These are phyloP conservation scores for Daphne laureola DNA, from an alignment of 441 rosid species.

Conservation along the genomic window DNA sequence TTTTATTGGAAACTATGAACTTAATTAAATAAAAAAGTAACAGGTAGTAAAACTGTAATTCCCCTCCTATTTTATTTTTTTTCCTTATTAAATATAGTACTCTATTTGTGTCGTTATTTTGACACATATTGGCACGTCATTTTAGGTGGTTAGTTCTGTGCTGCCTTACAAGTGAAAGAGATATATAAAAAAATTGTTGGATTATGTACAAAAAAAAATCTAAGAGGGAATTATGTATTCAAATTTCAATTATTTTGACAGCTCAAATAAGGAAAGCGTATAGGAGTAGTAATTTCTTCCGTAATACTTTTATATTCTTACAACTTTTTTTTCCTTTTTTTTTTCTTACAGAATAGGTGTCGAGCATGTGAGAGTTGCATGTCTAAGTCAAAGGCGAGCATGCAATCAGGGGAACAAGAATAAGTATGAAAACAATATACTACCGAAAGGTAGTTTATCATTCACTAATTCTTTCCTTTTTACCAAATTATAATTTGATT, in stretches of 20 bases:
- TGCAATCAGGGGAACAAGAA: constrained; percentile 22
- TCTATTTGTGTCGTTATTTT: too few species aligned
- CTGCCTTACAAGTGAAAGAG: too few species aligned
- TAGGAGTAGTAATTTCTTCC: too few species aligned
- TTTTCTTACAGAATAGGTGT: constrained; percentile 32
- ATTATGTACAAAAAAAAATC: too few species aligned
- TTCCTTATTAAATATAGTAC: too few species aligned
- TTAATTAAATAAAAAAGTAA: background rate
- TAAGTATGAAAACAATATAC: constrained; percentile 20
- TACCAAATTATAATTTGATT: background rate
- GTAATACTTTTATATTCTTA: background rate
- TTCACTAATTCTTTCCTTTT: constrained; percentile 2
- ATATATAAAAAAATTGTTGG: too few species aligned
- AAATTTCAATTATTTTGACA: too few species aligned
- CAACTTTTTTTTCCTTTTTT: constrained; percentile 2
- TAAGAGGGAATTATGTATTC: too few species aligned
- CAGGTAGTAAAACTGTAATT: background rate
- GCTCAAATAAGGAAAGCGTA: too few species aligned
- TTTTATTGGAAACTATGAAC: background rate
- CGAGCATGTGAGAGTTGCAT: constrained; percentile 34
- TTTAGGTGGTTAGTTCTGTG: too few species aligned
- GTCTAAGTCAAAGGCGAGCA: constrained; percentile 25
- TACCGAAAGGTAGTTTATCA: constrained; percentile 2
- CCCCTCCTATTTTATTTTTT: too few species aligned
- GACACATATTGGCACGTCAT: too few species aligned